Conservation (phyloP, 192 early-diverging fungal genomes). For the Phlyctochytrium bullatum region DNA sequence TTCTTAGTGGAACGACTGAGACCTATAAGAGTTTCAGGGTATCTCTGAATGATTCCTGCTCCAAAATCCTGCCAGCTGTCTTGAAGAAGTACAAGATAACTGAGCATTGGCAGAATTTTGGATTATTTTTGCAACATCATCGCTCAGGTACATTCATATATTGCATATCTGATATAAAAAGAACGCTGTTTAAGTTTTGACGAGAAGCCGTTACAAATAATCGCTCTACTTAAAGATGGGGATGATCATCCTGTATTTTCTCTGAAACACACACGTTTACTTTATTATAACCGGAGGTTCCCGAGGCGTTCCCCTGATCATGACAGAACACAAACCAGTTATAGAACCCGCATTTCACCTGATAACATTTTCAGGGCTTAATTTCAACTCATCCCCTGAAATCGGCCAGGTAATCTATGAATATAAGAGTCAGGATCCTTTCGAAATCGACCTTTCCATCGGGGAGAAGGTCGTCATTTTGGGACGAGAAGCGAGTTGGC, state of each 20-base stretch:
- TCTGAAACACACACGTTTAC: not conserved
- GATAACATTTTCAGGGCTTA: too few species aligned
- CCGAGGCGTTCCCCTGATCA: not conserved
- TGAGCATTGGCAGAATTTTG: constrained; percentile 84
- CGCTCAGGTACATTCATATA: constrained; percentile 46
- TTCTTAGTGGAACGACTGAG: constrained; percentile 61
- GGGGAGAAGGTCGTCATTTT: not conserved
- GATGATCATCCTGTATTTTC: not conserved
- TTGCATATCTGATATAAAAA: constrained; percentile 25
- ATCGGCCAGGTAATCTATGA: too few species aligned
- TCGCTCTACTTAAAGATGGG: constrained; percentile 8
- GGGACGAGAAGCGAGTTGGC: not conserved
- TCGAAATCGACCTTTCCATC: not conserved
- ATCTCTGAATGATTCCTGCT: constrained; percentile 75
- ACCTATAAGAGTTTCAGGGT: constrained; percentile 85
- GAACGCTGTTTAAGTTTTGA: constrained; percentile 71
- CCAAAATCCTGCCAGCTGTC: constrained; percentile 79
- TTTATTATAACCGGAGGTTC: not conserved
- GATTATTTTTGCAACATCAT: constrained; percentile 67
- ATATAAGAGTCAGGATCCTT: not conserved
- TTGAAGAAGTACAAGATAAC: constrained; percentile 89
- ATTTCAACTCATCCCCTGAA: too few species aligned
- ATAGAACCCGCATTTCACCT: too few species aligned
- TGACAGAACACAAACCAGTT: too few species aligned
- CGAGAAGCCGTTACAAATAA: constrained; percentile 67